Evolutionary conservation across 495 filamentous ascomycete species (phyloP).

Genomic region (Penicillium lividum): DNA sequence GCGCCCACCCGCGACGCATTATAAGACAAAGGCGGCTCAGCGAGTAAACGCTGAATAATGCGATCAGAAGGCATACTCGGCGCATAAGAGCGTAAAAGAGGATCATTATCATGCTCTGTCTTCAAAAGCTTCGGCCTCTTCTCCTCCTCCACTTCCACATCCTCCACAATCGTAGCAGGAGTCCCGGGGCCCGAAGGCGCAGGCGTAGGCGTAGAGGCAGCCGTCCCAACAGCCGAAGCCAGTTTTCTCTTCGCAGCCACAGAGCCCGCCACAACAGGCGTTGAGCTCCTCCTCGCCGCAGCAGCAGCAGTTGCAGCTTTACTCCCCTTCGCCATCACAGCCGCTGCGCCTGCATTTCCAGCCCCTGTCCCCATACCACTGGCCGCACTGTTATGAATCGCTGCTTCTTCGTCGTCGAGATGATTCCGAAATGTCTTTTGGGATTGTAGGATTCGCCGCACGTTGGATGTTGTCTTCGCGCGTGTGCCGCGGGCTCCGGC

Average conservation of each 20-base stretch:
- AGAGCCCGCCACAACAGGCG: conserved; percentile 24
- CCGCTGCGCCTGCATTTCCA: conserved; percentile 23
- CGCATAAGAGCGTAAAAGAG: conserved; percentile 61
- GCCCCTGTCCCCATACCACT: conserved; percentile 7
- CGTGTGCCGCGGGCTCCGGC: conserved; percentile 48
- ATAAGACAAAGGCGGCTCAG: conserved; percentile 76
- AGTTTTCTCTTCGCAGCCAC: conserved; percentile 21
- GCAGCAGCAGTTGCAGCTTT: conserved; percentile 16
- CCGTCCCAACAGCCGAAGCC: conserved; percentile 17
- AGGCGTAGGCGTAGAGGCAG: conserved; percentile 17
- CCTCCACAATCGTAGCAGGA: conserved; percentile 9
- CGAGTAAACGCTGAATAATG: conserved; percentile 66
- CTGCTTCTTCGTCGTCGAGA: conserved; percentile 83
- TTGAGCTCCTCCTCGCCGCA: conserved; percentile 35
- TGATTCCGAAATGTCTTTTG: conserved; percentile 93
- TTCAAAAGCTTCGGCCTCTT: conserved; percentile 36
- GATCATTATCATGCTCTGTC: conserved; percentile 56
- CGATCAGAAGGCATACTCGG: conserved; percentile 65
- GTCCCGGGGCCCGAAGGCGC: not conserved
- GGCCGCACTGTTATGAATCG: conserved; percentile 35
- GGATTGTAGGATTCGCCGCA: conserved; percentile 86
- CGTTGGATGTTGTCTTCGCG: conserved; percentile 70
- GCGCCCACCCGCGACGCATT: conserved; percentile 68
- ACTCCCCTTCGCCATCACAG: conserved; percentile 36
- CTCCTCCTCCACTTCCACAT: conserved; percentile 26